A percentile compares a stretch with the other conserved stretches of the same genome.
Conservation (phyloP, 2,329 filamentous ascomycete genomes). For the Sporothrix dimorphospora region DNA sequence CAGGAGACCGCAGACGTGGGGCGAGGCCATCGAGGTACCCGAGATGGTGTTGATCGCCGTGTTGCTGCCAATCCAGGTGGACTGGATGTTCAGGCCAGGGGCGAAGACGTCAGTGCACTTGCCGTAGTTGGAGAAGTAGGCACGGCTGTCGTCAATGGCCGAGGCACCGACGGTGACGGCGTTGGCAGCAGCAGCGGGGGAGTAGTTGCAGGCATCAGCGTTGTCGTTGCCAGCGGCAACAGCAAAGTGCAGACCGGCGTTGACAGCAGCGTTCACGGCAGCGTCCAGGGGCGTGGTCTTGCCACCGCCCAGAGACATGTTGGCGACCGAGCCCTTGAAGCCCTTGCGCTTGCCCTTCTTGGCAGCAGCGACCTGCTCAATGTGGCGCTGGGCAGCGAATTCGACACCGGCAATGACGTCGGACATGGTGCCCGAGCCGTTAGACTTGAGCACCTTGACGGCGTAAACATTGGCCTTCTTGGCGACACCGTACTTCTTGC, state of each 20-base stretch:
- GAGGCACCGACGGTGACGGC: constrained; percentile 96
- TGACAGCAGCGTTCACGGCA: constrained; percentile 91
- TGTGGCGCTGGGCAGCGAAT: constrained; percentile 82
- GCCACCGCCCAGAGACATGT: constrained; percentile 98
- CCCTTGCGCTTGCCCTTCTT: constrained; percentile 91
- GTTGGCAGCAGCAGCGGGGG: constrained; percentile 86
- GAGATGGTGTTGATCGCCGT: constrained; percentile 98
- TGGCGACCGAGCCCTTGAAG: constrained; percentile 98
- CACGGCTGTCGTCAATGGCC: constrained; percentile 89
- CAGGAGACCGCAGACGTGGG: constrained; percentile 92
- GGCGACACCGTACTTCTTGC: constrained; percentile 98
- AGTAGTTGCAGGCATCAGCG: constrained; percentile 98
- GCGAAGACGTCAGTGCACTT: constrained; percentile 99
- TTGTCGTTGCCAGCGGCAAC: constrained; percentile 99
- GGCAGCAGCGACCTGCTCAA: constrained; percentile 72
- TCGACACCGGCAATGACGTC: constrained; percentile 99
- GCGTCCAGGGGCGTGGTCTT: constrained; percentile 91
- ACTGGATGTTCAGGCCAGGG: constrained; percentile 93
- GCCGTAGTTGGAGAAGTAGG: constrained; percentile 99
- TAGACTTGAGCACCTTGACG: constrained; percentile 97
- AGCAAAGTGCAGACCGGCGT: constrained; percentile 92
- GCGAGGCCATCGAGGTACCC: constrained; percentile 98
- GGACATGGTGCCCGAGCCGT: constrained; percentile 97
- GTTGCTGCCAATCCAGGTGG: constrained; percentile 97
- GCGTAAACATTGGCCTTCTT: constrained; percentile 98